phyloP scores from a whole-genome alignment of 768 basidiomycete genomes.

The Amanita molliuscula region DNA sequence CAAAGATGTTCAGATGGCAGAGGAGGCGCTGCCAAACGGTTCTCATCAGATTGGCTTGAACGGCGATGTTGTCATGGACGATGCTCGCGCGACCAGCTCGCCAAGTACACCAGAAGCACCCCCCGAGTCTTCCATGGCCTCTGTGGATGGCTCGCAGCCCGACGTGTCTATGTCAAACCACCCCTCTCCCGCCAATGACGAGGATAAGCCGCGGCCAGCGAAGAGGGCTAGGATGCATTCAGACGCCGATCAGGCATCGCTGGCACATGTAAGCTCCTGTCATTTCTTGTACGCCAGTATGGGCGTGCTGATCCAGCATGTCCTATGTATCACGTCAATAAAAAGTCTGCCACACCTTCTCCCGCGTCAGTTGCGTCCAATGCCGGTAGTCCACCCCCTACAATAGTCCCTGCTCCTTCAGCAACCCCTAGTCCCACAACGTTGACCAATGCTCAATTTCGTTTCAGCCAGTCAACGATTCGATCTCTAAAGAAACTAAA shows the following conservation, averaged over 20 bases:
- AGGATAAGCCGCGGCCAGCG: constrained; percentile 65
- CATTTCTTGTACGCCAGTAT: constrained; percentile 37
- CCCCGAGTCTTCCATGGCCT: constrained; percentile 29
- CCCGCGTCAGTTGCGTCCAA: constrained; percentile 41
- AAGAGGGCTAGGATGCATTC: constrained; percentile 72
- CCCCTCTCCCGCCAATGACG: constrained; percentile 38
- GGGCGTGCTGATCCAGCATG: constrained; percentile 42
- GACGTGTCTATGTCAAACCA: constrained; percentile 14
- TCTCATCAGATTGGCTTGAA: constrained; percentile 15
- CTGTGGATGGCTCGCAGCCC: constrained; percentile 15
- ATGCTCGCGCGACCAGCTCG: constrained; percentile 26
- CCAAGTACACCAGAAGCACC: constrained; percentile 28
- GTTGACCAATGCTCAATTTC: constrained; percentile 61
- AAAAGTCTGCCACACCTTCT: constrained; percentile 69
- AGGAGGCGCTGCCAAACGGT: constrained; percentile 20
- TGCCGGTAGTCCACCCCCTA: constrained; percentile 22
- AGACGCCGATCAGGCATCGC: constrained; percentile 65
- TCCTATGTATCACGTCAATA: constrained; percentile 19
- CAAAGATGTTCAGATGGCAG: constrained; percentile 52
- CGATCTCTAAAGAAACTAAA: constrained; percentile 80
- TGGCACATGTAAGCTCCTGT: constrained; percentile 53
- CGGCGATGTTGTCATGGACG: constrained; percentile 31
- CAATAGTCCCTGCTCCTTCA: constrained; percentile 13
- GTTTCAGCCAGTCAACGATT: constrained; percentile 69
- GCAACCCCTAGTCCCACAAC: constrained; percentile 22